Conservation (phyloP, 1,284 basidiomycete species). For the Ustilago lituana region DNA sequence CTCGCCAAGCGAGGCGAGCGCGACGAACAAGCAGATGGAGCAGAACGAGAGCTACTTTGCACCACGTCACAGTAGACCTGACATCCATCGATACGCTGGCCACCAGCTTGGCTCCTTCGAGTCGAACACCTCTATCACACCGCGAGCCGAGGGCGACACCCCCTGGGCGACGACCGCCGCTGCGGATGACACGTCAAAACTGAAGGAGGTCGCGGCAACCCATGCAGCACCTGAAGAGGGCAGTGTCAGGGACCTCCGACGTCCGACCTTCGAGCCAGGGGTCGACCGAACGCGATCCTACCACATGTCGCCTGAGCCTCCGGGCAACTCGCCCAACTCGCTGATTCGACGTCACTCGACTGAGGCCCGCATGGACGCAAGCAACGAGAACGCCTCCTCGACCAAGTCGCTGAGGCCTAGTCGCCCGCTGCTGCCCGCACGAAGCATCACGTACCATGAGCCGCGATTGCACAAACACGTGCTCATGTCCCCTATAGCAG, state of each 20-base stretch:
- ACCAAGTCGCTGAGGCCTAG: constrained; percentile 14
- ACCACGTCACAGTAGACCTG: constrained; percentile 34
- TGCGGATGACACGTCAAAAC: constrained; percentile 2
- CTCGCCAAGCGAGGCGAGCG: constrained; percentile 31
- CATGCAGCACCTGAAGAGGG: background rate
- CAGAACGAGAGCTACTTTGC: constrained; percentile 50
- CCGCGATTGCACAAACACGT: constrained; percentile 58
- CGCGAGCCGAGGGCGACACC: constrained; percentile 18
- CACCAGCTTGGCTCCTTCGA: constrained; percentile 48
- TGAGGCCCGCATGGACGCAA: constrained; percentile 46
- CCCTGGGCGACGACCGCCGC: constrained; percentile 2
- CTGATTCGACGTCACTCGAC: constrained; percentile 61
- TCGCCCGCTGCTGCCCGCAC: constrained; percentile 55
- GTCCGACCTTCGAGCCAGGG: constrained; percentile 21
- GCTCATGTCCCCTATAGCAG: constrained; percentile 53
- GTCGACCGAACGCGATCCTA: constrained; percentile 32
- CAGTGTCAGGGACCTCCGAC: constrained; percentile 5
- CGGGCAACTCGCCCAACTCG: constrained; percentile 24
- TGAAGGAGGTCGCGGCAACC: background rate
- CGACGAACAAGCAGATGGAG: constrained; percentile 26
- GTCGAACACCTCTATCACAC: constrained; percentile 25
- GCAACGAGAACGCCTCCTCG: constrained; percentile 15
- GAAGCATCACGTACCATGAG: constrained; percentile 64
- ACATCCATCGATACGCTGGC: constrained; percentile 19
- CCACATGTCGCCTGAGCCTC: constrained; percentile 61